phyloP scores from a whole-genome alignment of 2,329 filamentous ascomycete species.

The Parafenestella ontariensis region DNA sequence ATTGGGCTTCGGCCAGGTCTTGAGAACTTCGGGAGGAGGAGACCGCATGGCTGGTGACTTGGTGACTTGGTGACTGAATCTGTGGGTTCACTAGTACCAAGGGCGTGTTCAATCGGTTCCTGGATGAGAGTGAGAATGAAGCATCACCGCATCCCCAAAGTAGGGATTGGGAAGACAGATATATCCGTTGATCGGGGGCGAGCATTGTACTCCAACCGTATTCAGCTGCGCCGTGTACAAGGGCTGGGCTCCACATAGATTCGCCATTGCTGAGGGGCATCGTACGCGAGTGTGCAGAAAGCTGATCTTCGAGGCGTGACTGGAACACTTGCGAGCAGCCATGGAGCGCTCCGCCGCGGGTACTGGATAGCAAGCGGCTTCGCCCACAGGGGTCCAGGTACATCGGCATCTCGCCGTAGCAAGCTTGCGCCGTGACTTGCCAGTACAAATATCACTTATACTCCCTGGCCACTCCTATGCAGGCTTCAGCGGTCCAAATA shows the following conservation, averaged over 20 bases:
- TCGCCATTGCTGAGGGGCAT: conserved; percentile 36
- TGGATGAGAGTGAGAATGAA: conserved; percentile 26
- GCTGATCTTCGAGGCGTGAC: conserved; percentile 26
- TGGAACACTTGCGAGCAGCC: conserved; percentile 34
- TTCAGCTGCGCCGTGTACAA: conserved; percentile 33
- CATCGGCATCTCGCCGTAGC: conserved; percentile 22
- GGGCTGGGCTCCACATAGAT: conserved; percentile 19
- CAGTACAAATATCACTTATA: conserved; percentile 23
- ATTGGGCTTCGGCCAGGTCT: conserved; percentile 53
- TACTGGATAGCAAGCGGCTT: conserved; percentile 39
- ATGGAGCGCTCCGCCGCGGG: conserved; percentile 30
- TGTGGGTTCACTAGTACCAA: conserved; percentile 14
- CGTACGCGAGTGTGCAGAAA: conserved; percentile 22
- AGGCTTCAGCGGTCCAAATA: conserved; percentile 25
- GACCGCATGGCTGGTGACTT: conserved; percentile 38
- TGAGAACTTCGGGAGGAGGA: conserved; percentile 43
- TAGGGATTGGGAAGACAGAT: conserved; percentile 38
- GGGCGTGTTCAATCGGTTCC: conserved; percentile 25
- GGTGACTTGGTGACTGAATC: background rate
- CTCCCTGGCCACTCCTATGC: conserved; percentile 23
- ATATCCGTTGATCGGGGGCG: conserved; percentile 25
- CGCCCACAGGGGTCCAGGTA: conserved; percentile 33
- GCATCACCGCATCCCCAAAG: conserved; percentile 35
- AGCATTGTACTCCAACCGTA: conserved; percentile 19
- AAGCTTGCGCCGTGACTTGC: conserved; percentile 36